These are phyloP conservation scores for Fusarium tupiense DNA, from an alignment of 2,329 filamentous ascomycete genomes.

Conservation along the genomic window DNA sequence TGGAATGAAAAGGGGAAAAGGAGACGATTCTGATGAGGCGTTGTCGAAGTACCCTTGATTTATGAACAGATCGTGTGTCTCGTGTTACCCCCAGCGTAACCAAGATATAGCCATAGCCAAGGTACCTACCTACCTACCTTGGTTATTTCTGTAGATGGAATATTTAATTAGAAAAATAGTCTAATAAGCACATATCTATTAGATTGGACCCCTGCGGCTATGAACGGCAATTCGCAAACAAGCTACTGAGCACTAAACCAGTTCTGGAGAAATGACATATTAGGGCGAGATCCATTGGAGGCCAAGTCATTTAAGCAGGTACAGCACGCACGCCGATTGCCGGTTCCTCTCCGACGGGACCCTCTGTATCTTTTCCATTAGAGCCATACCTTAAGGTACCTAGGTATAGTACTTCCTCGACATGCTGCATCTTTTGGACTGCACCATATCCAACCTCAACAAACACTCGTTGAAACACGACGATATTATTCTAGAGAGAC, in stretches of 20 bases:
- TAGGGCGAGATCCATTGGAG: constrained; percentile 17
- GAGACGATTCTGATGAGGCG: background rate
- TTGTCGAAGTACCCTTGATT: background rate
- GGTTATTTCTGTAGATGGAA: background rate
- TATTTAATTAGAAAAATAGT: background rate
- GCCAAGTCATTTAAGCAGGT: constrained; percentile 33
- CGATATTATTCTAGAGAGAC: background rate
- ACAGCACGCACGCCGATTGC: constrained; percentile 32
- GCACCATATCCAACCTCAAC: constrained; percentile 1
- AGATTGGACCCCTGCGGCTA: constrained; percentile 26
- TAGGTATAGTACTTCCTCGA: background rate
- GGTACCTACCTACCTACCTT: background rate
- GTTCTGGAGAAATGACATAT: constrained; percentile 31
- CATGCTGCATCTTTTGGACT: background rate
- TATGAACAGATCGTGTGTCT: background rate
- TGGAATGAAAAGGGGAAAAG: background rate
- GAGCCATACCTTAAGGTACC: too few species aligned
- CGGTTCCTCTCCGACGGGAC: constrained; percentile 32
- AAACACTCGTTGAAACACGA: background rate
- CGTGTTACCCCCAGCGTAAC: background rate
- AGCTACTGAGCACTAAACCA: background rate
- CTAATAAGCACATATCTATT: background rate
- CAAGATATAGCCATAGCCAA: background rate
- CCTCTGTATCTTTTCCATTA: background rate
- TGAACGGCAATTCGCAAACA: constrained; percentile 24